A percentile compares a stretch with the other conserved stretches of the same genome.
Conservation (phyloP, 148 eudicot species). For the Rhododendron molle region DNA sequence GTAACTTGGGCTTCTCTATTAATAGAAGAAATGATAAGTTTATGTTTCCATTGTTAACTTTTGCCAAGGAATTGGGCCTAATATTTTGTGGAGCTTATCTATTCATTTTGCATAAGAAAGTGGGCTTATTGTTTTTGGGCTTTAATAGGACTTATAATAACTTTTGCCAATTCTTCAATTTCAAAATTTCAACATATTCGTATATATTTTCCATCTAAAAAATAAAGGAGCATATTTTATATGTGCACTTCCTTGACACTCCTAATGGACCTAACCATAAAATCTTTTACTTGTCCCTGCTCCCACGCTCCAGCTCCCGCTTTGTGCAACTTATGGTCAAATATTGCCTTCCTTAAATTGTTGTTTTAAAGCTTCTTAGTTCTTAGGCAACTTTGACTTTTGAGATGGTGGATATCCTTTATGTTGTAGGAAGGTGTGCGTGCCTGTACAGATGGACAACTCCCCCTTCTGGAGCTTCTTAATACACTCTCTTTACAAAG, state of each 20-base stretch:
- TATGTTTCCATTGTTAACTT: too few species aligned
- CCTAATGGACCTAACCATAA: background rate
- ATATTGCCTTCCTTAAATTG: background rate
- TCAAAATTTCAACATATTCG: background rate
- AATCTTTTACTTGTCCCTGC: background rate
- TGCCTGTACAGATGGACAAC: background rate
- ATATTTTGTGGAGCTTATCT: background rate
- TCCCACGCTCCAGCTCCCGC: background rate
- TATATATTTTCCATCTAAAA: too few species aligned
- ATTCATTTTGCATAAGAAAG: background rate
- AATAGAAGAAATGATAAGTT: too few species aligned
- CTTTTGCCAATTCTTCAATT: background rate
- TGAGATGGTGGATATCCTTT: background rate
- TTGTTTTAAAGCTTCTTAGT: background rate
- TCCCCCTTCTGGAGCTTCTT: slow-evolving; percentile 2
- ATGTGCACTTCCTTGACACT: background rate
- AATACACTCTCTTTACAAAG: background rate
- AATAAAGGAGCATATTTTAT: background rate
- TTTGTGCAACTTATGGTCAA: background rate
- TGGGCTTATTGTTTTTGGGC: background rate
- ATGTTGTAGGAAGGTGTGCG: background rate
- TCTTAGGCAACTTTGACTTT: background rate
- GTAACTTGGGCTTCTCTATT: too few species aligned
- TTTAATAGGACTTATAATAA: background rate
- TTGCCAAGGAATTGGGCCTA: background rate